Percentiles rank a stretch among this genome's conserved stretches.
These are phyloP conservation scores for Detonula confervacea DNA, from an alignment of 352 stramenopile species.

Conservation along the genomic window DNA sequence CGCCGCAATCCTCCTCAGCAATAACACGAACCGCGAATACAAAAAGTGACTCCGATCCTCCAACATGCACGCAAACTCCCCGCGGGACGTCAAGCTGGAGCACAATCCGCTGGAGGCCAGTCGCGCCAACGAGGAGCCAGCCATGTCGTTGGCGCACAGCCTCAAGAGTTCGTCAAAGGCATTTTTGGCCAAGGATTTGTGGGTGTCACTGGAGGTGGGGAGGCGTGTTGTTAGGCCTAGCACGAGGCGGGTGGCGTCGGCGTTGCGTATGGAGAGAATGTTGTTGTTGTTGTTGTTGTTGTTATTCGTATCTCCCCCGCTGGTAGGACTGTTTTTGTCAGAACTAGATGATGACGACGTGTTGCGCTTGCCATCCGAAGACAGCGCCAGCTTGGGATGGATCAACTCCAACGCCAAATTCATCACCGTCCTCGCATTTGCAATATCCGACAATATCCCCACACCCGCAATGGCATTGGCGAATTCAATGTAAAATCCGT, in stretches of 20 bases:
- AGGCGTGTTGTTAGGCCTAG: constrained; percentile 70
- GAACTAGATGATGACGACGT: constrained; percentile 18
- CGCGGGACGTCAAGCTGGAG: constrained; percentile 70
- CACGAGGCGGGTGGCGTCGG: constrained; percentile 77
- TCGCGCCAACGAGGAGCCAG: constrained; percentile 70
- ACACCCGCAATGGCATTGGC: constrained; percentile 67
- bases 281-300: too few species aligned
- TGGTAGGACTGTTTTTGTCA: constrained; percentile 49
- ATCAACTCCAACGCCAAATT: constrained; percentile 78
- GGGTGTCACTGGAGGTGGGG: constrained; percentile 58
- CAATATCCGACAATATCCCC: constrained; percentile 63
- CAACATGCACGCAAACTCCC: constrained; percentile 78
- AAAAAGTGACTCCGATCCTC: constrained; percentile 77
- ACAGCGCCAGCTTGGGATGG: constrained; percentile 67
- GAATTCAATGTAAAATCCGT: constrained; percentile 74
- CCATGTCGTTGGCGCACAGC: constrained; percentile 65
- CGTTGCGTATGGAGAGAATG: constrained; percentile 70
- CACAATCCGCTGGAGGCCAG: constrained; percentile 78
- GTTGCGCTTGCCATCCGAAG: constrained; percentile 32
- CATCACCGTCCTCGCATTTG: constrained; percentile 56
- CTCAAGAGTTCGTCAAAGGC: constrained; percentile 65
- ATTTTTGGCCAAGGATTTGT: constrained; percentile 59
- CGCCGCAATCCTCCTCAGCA: constrained; percentile 75
- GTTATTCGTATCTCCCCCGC: too few species aligned
- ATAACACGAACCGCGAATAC: constrained; percentile 74